phyloP scores from a whole-genome alignment of 176 grass and related monocot genomes.

The Oryza longistaminata region DNA sequence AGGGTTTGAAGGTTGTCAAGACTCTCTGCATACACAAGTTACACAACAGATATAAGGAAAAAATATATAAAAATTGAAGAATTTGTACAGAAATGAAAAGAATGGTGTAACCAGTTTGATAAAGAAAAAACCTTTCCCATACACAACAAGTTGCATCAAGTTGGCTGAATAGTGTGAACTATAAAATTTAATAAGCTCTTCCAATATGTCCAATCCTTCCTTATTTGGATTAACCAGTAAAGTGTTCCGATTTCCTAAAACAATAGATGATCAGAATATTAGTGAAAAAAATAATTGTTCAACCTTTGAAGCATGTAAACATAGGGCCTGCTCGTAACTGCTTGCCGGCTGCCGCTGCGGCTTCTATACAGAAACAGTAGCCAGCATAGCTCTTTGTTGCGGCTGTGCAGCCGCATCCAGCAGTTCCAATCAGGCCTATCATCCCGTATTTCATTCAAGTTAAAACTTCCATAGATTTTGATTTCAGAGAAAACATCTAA shows the following conservation, averaged over 20 bases:
- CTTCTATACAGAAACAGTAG: too few relatives aligned
- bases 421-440: background rate
- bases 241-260: conserved; percentile 92
- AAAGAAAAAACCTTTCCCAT: conserved; percentile 73
- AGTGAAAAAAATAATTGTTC: conserved; percentile 6
- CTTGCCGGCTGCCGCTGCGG: too few relatives aligned
- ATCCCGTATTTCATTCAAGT: background rate
- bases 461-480: conserved; percentile 15
- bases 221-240: conserved; percentile 86
- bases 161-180: conserved; percentile 93
- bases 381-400: too few relatives aligned
- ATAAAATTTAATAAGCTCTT: conserved; percentile 90
- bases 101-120: conserved; percentile 13
- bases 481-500: conserved; percentile 9
- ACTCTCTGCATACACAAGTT: conserved; percentile 48
- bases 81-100: conserved; percentile 37
- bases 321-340: too few relatives aligned
- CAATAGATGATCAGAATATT: conserved; percentile 12
- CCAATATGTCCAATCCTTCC: conserved; percentile 83
- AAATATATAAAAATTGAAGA: background rate
- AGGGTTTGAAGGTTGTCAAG: conserved; percentile 81
- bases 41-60: conserved; percentile 2
- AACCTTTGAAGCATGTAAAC: conserved; percentile 25
- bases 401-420: too few relatives aligned
- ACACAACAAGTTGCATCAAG: conserved; percentile 95